Evolutionary conservation across 2,329 filamentous ascomycete species (phyloP).

Genomic region (Colletotrichum spinosum): DNA sequence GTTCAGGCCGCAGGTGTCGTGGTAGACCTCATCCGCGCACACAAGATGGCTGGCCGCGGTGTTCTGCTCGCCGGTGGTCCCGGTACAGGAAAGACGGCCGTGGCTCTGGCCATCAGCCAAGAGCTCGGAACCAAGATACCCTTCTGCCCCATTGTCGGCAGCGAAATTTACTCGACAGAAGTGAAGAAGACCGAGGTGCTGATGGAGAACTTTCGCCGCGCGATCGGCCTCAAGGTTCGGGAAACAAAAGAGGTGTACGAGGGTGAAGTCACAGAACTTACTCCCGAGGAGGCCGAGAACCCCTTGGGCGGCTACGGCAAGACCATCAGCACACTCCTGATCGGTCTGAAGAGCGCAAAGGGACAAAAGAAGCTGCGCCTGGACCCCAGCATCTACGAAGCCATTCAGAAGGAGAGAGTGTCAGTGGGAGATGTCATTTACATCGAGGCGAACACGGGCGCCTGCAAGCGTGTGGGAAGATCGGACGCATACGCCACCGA

Average conservation of each 20-base stretch:
- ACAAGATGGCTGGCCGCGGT: conserved; percentile 97
- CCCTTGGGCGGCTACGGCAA: conserved; percentile 96
- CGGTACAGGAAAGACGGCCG: conserved; percentile 95
- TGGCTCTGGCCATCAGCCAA: conserved; percentile 95
- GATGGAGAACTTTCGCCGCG: conserved; percentile 98
- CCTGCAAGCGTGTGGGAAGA: conserved; percentile 95
- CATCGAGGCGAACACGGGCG: conserved; percentile 98
- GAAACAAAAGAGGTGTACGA: conserved; percentile 99
- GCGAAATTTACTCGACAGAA: conserved; percentile 97
- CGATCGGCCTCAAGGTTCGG: conserved; percentile 95
- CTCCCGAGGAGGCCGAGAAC: conserved; percentile 97
- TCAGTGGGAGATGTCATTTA: conserved; percentile 98
- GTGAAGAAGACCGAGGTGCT: conserved; percentile 99
- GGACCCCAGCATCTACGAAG: conserved; percentile 98
- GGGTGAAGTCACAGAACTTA: conserved; percentile 97
- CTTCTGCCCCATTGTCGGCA: conserved; percentile 97
- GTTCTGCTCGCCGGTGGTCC: conserved; percentile 94
- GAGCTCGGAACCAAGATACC: conserved; percentile 98
- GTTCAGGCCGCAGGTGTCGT: conserved; percentile 91
- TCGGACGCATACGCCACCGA: conserved; percentile 98
- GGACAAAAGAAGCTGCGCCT: conserved; percentile 98
- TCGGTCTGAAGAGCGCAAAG: conserved; percentile 93
- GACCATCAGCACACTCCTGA: conserved; percentile 95
- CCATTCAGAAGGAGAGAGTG: conserved; percentile 97
- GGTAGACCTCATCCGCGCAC: conserved; percentile 93